Percentiles rank a stretch among this genome's conserved stretches.
phyloP scores from a whole-genome alignment of 1,139 yeast genomes.

The Debaryomyces fabryi region DNA sequence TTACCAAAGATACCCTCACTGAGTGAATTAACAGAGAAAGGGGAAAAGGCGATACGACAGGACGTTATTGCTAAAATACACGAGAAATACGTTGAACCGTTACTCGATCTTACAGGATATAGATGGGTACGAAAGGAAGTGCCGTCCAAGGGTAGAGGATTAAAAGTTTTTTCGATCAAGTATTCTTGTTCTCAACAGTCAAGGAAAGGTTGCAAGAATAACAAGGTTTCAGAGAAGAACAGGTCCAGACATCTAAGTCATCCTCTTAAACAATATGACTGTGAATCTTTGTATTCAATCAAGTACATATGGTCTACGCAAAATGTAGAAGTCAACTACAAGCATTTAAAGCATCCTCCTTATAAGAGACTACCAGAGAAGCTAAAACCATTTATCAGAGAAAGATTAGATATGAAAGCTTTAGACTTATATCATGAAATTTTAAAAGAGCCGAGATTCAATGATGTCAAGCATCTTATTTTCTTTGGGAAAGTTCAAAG shows the following conservation, averaged over 20 bases:
- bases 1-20: constrained; percentile 10
- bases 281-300: constrained; percentile 20
- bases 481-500: constrained; percentile 23
- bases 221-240: constrained; percentile 1
- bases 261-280: constrained; percentile 22
- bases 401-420: constrained; percentile 21
- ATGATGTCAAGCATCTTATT: constrained; percentile 18
- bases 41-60: constrained; percentile 11
- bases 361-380: constrained; percentile 22
- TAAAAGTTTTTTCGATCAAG: constrained; percentile 21
- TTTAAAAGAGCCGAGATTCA: constrained; percentile 14
- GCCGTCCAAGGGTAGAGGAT: constrained; percentile 22
- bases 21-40: constrained; percentile 1
- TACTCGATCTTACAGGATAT: constrained; percentile 20
- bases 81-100: constrained; percentile 21
- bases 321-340: constrained; percentile 17
- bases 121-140: constrained; percentile 24
- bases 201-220: constrained; percentile 5
- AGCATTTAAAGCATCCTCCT: constrained; percentile 19
- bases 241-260: constrained; percentile 20
- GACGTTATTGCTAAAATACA: constrained; percentile 16
- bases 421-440: constrained; percentile 20
- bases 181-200: constrained; percentile 24
- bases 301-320: constrained; percentile 20
- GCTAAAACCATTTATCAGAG: constrained; percentile 20